Percentiles rank a stretch among this genome's conserved stretches.
Conservation (phyloP, 1,284 basidiomycete species). For the Ustilago tritici region DNA sequence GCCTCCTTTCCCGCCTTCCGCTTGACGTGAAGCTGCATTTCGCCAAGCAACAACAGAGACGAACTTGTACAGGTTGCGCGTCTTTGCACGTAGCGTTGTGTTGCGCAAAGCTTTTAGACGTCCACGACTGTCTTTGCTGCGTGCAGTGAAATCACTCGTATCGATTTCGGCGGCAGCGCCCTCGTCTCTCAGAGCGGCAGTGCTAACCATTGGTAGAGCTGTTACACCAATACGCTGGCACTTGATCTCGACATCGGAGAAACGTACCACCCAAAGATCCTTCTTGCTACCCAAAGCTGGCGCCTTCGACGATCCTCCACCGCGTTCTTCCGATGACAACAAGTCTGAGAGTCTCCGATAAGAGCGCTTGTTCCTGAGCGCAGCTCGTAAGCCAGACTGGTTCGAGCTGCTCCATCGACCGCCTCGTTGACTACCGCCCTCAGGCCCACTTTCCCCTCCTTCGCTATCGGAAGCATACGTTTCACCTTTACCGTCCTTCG, state of each 20-base stretch:
- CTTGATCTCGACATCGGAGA: constrained; percentile 92
- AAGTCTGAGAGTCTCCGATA: constrained; percentile 62
- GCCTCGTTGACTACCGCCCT: constrained; percentile 14
- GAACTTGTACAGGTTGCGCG: constrained; percentile 64
- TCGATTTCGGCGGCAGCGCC: constrained; percentile 10
- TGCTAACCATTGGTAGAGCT: constrained; percentile 81
- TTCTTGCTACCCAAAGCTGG: constrained; percentile 72
- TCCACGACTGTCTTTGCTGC: constrained; percentile 62
- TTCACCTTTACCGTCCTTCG: constrained; percentile 28
- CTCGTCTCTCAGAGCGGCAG: constrained; percentile 66
- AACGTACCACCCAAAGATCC: constrained; percentile 92
- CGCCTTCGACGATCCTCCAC: constrained; percentile 45
- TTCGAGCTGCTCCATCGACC: constrained; percentile 22
- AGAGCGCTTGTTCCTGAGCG: constrained; percentile 60
- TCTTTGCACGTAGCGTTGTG: constrained; percentile 60
- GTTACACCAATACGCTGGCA: constrained; percentile 92
- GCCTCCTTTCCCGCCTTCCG: constrained; percentile 7
- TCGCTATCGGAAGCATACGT: constrained; percentile 40
- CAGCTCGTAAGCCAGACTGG: constrained; percentile 43
- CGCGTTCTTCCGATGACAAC: constrained; percentile 31
- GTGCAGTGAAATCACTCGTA: constrained; percentile 43
- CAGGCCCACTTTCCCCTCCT: constrained; percentile 29
- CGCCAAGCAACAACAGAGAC: constrained; percentile 54
- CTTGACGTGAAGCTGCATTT: constrained; percentile 22
- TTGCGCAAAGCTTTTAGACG: constrained; percentile 58